phyloP scores from a whole-genome alignment of 352 stramenopile species.

The Phytophthora palmivora region DNA sequence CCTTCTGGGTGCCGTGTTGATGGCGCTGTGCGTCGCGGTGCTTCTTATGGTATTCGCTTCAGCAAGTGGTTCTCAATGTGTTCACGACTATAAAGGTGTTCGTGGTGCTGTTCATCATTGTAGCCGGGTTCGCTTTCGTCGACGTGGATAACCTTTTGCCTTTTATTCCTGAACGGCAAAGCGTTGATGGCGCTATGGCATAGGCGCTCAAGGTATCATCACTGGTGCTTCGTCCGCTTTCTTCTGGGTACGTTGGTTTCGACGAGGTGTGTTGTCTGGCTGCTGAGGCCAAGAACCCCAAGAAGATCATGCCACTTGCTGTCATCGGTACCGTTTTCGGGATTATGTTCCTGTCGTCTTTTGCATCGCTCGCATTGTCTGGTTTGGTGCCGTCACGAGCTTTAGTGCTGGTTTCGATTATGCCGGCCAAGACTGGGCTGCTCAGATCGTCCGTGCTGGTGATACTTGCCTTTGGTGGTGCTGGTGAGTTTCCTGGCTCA shows the following conservation, averaged over 20 bases:
- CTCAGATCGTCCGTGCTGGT: conserved; percentile 57
- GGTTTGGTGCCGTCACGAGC: conserved; percentile 66
- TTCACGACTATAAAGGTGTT: conserved; percentile 84
- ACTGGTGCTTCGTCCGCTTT: conserved; percentile 87
- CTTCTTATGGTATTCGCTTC: conserved; percentile 86
- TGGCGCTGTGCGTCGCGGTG: conserved; percentile 71
- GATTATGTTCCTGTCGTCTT: conserved; percentile 77
- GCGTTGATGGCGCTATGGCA: conserved; percentile 31
- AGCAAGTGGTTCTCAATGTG: conserved; percentile 90
- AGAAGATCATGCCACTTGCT: conserved; percentile 76
- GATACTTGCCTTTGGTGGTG: conserved; percentile 92
- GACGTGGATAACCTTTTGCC: conserved; percentile 84
- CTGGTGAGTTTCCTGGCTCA: conserved; percentile 94
- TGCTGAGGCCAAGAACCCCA: conserved; percentile 82
- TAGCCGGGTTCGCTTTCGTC: conserved; percentile 86
- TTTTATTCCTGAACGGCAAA: conserved; percentile 68
- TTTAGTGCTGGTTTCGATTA: conserved; percentile 58
- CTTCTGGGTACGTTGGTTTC: conserved; percentile 95
- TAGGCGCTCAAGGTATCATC: conserved; percentile 72
- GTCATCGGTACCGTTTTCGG: conserved; percentile 85
- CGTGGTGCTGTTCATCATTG: conserved; percentile 94
- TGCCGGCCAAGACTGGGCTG: conserved; percentile 50
- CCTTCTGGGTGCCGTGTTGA: conserved; percentile 68
- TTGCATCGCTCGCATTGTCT: conserved; percentile 87
- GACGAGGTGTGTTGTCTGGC: conserved; percentile 94